Conservation (phyloP, 129 eudicot species). For the Flaveria sonorensis region DNA sequence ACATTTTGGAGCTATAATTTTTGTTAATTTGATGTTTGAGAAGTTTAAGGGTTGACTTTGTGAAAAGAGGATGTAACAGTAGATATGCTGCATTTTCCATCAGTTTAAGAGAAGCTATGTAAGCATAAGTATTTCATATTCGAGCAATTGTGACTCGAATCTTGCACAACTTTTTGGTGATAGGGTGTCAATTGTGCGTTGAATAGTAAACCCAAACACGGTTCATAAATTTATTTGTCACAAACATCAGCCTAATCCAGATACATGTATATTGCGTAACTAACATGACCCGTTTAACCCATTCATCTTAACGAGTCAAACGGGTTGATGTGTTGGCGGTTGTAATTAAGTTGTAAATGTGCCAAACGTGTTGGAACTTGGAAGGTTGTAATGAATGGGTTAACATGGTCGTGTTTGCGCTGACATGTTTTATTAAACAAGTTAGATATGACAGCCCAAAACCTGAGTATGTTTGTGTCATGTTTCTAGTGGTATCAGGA, state of each 20-base stretch:
- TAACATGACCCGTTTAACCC: background rate
- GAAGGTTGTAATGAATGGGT: background rate
- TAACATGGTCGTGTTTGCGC: background rate
- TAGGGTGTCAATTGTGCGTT: background rate
- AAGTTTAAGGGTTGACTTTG: constrained; percentile 2
- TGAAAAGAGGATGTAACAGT: constrained; percentile 2
- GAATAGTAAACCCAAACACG: background rate
- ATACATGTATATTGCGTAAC: too few species aligned
- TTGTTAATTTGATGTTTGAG: background rate
- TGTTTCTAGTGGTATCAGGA: background rate
- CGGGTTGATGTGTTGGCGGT: background rate
- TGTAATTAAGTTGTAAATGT: background rate
- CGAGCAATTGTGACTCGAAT: background rate
- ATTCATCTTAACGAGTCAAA: background rate
- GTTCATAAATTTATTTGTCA: background rate
- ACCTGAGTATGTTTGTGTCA: background rate
- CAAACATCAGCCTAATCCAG: too few species aligned
- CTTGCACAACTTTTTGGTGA: background rate
- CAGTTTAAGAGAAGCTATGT: background rate
- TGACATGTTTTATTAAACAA: background rate
- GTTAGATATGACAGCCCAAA: background rate
- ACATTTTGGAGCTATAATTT: background rate
- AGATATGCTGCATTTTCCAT: constrained; percentile 6
- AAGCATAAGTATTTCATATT: background rate
- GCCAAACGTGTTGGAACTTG: background rate